Conservation (phyloP, 768 basidiomycete genomes). For the Leccinum incarnatum region DNA sequence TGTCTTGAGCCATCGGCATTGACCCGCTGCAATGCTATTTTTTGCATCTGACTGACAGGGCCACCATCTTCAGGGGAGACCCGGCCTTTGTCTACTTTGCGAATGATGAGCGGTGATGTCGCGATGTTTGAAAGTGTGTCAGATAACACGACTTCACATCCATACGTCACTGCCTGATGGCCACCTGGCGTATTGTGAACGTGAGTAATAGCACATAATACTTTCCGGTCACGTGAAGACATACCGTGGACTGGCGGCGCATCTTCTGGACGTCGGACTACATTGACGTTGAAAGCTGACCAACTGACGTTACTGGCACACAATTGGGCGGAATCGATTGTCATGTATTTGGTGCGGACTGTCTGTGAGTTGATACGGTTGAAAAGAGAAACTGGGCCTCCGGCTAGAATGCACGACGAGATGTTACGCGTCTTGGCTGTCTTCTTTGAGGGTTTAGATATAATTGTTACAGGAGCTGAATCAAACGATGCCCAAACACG, state of each 20-base stretch:
- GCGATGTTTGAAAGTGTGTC: slow-evolving; percentile 84
- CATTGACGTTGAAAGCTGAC: slow-evolving; percentile 94
- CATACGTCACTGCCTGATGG: slow-evolving; percentile 87
- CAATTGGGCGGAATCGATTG: slow-evolving; percentile 77
- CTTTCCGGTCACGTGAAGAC: slow-evolving; percentile 52
- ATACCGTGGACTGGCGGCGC: slow-evolving; percentile 57
- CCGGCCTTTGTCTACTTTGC: slow-evolving; percentile 89
- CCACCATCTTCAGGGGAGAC: slow-evolving; percentile 87
- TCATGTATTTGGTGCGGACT: slow-evolving; percentile 97
- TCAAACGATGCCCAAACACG: slow-evolving; percentile 90
- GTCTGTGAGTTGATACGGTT: slow-evolving; percentile 97
- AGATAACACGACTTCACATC: slow-evolving; percentile 81
- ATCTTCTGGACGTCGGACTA: slow-evolving; percentile 73
- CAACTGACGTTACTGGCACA: slow-evolving; percentile 89
- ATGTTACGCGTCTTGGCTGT: slow-evolving; percentile 93
- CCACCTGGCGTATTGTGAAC: slow-evolving; percentile 47
- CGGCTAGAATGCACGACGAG: slow-evolving; percentile 85
- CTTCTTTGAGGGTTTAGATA: slow-evolving; percentile 97
- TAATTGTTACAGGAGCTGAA: slow-evolving; percentile 89
- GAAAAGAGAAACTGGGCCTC: slow-evolving; percentile 89
- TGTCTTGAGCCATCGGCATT: slow-evolving; percentile 80
- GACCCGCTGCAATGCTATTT: slow-evolving; percentile 85
- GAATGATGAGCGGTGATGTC: slow-evolving; percentile 82
- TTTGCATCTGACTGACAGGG: slow-evolving; percentile 95
- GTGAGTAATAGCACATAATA: slow-evolving; percentile 38